Evolutionary conservation across 1,284 basidiomycete genomes (phyloP).

Genomic region (Athelia sp.): DNA sequence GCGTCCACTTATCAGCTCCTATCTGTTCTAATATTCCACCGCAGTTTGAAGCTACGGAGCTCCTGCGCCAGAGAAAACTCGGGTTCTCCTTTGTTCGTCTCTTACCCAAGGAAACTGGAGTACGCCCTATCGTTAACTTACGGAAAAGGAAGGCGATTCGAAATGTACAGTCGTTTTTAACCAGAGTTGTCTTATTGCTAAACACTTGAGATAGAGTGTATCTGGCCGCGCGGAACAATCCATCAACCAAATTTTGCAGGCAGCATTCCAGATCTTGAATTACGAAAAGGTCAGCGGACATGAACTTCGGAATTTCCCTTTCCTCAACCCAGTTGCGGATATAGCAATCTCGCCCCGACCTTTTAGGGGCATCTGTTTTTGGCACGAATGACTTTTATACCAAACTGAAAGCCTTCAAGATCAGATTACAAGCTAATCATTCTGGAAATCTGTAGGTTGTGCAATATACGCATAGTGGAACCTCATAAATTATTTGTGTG

Average conservation of each 20-base stretch:
- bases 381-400: slow-evolving; percentile 80
- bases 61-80: slow-evolving; percentile 63
- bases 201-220: slow-evolving; percentile 18
- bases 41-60: slow-evolving; percentile 59
- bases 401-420: slow-evolving; percentile 70
- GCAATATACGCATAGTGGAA: no score
- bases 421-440: slow-evolving; percentile 36
- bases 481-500: slow-evolving; percentile 6
- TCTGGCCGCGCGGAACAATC: slow-evolving; percentile 38
- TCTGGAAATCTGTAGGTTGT: slow-evolving; percentile 50
- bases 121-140: slow-evolving; percentile 93
- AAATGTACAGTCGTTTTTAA: slow-evolving; percentile 19
- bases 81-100: slow-evolving; percentile 87
- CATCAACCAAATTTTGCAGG: slow-evolving; percentile 84
- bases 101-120: slow-evolving; percentile 91
- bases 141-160: slow-evolving; percentile 49
- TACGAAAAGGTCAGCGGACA: slow-evolving; percentile 71
- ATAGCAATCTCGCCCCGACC: slow-evolving; percentile 59
- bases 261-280: slow-evolving; percentile 79
- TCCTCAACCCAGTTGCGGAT: neutral
- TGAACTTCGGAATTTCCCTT: no score
- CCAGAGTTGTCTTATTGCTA: neutral
- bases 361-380: slow-evolving; percentile 78
- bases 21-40: neutral
- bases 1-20: neutral